Conservation (phyloP, 495 filamentous ascomycete genomes). For the Clohesyomyces aquaticus region DNA sequence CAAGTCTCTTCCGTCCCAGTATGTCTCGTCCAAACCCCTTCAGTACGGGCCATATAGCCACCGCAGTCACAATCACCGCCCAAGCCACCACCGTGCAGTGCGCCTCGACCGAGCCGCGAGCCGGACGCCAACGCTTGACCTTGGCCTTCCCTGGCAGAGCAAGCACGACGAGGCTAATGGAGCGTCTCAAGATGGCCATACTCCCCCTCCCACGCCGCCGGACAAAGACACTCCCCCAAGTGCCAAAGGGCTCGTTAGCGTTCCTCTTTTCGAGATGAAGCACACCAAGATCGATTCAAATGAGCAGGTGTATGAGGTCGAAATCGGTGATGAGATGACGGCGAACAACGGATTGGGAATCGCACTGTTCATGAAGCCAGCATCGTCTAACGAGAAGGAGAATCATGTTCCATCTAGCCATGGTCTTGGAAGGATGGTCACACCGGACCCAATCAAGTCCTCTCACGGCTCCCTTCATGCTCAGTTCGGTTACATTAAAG, state of each 20-base stretch:
- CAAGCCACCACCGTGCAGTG: background rate
- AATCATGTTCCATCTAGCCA: too few species aligned
- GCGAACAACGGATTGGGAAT: background rate
- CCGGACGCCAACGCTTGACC: background rate
- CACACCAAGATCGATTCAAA: too few species aligned
- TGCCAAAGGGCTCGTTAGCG: background rate
- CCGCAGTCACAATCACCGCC: constrained; percentile 16
- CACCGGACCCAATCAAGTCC: constrained; percentile 25
- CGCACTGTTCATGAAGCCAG: background rate
- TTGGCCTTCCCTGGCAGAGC: constrained; percentile 1
- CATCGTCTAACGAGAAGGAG: too few species aligned
- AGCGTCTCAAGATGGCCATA: background rate
- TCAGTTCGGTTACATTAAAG: constrained; percentile 6
- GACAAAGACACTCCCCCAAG: constrained; percentile 30
- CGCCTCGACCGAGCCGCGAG: background rate
- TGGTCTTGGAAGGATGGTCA: constrained; percentile 18
- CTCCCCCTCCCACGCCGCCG: constrained; percentile 22
- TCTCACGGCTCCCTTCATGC: constrained; percentile 26
- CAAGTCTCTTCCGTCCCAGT: constrained; percentile 28
- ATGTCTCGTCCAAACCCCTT: constrained; percentile 25
- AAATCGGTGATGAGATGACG: background rate
- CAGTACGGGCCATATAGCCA: constrained; percentile 17
- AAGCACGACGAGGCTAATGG: background rate
- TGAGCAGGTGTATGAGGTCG: too few species aligned
- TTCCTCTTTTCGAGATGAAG: background rate